Percentiles rank a stretch among this genome's conserved stretches.
Conservation (phyloP, 2,329 filamentous ascomycete species). For the Diaporthe citrichinensis region DNA sequence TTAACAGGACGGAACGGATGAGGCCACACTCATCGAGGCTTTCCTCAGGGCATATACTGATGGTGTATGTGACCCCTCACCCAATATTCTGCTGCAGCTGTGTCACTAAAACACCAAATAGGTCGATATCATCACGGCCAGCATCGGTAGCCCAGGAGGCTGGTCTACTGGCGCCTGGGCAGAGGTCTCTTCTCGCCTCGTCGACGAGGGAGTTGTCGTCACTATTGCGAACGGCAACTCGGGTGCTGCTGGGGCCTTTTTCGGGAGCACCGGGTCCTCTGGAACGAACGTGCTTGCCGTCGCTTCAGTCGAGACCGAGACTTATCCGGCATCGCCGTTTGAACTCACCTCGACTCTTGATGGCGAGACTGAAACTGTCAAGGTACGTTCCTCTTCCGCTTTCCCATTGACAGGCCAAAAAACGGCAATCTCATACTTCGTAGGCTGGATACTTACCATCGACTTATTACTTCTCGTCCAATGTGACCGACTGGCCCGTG, state of each 20-base stretch:
- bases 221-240: constrained; percentile 61
- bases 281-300: constrained; percentile 59
- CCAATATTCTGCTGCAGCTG: background rate
- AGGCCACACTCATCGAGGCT: constrained; percentile 21
- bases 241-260: constrained; percentile 58
- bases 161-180: constrained; percentile 50
- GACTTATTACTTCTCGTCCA: constrained; percentile 38
- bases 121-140: constrained; percentile 55
- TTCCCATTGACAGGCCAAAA: fast-evolving
- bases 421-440: background rate
- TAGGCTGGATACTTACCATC: constrained; percentile 40
- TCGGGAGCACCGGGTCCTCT: constrained; percentile 54
- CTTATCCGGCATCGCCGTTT: constrained; percentile 42
- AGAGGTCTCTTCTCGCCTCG: constrained; percentile 57
- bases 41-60: constrained; percentile 17
- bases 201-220: constrained; percentile 57
- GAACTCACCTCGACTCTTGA: constrained; percentile 33
- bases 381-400: background rate
- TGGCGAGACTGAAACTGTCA: constrained; percentile 33
- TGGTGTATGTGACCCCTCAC: background rate
- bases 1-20: constrained; percentile 1
- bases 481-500: constrained; percentile 45
- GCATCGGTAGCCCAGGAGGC: constrained; percentile 51
- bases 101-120: background rate
- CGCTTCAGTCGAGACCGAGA: constrained; percentile 55